Percentiles rank a stretch among this genome's conserved stretches.
Conservation (phyloP, 495 filamentous ascomycete species). For the Lichina pygmaea region DNA sequence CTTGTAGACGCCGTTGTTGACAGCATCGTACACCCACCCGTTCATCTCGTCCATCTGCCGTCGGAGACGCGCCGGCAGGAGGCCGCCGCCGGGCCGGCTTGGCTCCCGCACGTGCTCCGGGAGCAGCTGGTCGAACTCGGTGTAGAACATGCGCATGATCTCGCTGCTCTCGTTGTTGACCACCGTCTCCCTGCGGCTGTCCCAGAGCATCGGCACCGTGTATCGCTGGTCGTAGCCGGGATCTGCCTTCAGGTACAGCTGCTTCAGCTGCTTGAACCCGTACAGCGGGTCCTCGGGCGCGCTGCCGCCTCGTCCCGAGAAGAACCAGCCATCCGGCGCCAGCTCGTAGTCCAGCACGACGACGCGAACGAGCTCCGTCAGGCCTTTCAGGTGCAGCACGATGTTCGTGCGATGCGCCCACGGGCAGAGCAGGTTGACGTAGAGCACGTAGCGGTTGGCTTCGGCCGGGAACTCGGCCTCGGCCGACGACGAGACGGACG, state of each 20-base stretch:
- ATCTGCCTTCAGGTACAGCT: constrained; percentile 46
- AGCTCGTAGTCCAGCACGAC: constrained; percentile 43
- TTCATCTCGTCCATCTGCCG: constrained; percentile 32
- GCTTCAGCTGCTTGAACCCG: constrained; percentile 32
- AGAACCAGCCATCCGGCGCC: constrained; percentile 53
- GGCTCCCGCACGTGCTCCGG: constrained; percentile 13
- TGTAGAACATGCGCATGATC: constrained; percentile 44
- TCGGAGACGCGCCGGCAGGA: constrained; percentile 28
- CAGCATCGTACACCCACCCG: constrained; percentile 33
- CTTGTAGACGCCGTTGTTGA: constrained; percentile 53
- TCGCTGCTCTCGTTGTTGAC: constrained; percentile 73
- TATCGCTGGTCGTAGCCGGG: constrained; percentile 44
- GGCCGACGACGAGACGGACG: constrained; percentile 22
- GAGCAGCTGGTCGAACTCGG: constrained; percentile 30
- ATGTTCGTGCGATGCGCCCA: constrained; percentile 67
- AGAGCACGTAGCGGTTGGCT: constrained; percentile 54
- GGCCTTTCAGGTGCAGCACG: constrained; percentile 50
- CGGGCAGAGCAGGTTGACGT: constrained; percentile 48
- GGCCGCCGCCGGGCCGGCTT: constrained; percentile 17
- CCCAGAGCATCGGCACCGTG: constrained; percentile 59
- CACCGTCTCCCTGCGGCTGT: constrained; percentile 41
- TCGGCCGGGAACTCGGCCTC: constrained; percentile 42
- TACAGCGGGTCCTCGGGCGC: constrained; percentile 35
- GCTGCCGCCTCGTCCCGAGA: constrained; percentile 35
- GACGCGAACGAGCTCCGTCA: constrained; percentile 43